These are phyloP conservation scores for Diplogelasinospora grovesii DNA, from an alignment of 495 filamentous ascomycete genomes.

Conservation along the genomic window DNA sequence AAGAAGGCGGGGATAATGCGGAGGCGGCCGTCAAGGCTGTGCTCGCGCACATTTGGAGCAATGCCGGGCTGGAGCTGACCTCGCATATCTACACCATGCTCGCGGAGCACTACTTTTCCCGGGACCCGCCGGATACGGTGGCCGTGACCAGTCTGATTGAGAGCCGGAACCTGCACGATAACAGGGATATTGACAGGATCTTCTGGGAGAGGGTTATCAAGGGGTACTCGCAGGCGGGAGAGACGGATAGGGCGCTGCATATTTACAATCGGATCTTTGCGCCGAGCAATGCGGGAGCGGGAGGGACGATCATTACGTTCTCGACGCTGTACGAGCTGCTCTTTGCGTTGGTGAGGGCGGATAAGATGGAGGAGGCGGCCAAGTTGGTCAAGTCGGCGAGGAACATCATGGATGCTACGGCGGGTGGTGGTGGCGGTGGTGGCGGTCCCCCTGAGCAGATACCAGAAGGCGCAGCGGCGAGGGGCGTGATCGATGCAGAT, in stretches of 20 bases:
- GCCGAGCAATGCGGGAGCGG: too few relatives aligned
- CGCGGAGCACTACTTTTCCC: conserved; percentile 57
- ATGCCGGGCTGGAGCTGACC: conserved; percentile 44
- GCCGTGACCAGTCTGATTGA: conserved; percentile 50
- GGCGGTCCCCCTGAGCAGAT: too few relatives aligned
- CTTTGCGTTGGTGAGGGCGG: conserved; percentile 35
- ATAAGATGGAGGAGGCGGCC: conserved; percentile 28
- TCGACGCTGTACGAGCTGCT: conserved; percentile 41
- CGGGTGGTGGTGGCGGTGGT: conserved; percentile 21
- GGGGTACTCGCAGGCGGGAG: conserved; percentile 49
- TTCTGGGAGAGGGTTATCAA: conserved; percentile 64
- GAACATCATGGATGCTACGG: conserved; percentile 18
- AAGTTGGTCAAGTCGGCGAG: conserved; percentile 23
- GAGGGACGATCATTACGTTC: conserved; percentile 36
- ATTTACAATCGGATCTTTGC: conserved; percentile 40
- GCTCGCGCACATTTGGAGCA: conserved; percentile 51
- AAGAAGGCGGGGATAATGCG: conserved; percentile 30
- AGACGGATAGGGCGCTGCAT: conserved; percentile 43
- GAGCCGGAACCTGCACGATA: conserved; percentile 31
- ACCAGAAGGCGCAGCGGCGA: conserved; percentile 1
- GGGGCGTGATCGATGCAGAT: conserved; percentile 8
- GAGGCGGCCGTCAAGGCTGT: conserved; percentile 49
- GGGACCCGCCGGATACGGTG: conserved; percentile 47
- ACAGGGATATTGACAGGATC: conserved; percentile 43
- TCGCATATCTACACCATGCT: conserved; percentile 65